Base-by-base conservation (phyloP, 768 basidiomycete species). In the Cystobasidium onofrii region DNA sequence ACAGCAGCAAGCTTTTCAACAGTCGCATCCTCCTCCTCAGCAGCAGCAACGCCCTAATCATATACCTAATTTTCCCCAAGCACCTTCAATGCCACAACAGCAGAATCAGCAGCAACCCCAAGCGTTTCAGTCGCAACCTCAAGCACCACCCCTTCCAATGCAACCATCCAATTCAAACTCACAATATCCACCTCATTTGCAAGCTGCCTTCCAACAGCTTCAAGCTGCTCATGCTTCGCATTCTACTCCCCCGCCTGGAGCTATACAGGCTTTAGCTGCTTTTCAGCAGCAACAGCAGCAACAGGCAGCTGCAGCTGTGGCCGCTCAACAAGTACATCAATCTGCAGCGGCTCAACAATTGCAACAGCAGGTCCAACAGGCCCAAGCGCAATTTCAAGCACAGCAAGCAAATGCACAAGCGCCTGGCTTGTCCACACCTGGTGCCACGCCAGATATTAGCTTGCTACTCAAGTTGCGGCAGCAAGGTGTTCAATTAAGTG, bases 261-360 rank as follows among this genome's bases (percentile, higher is more conserved):
- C 57, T 27, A 60, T 60, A 60, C 57, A 60, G 23, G 57, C 57
- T 29, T 27, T 60, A 27, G 57, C 57, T 2, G 57, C 57, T 17
- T 60, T 60, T 29, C 57, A 60, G 27, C 57, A 60, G 31, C 57
- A 64, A 46, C 63, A 64, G 23, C 43, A 41, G n/a, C 36, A 46
- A 7, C 63, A 64, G 27, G 34, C 31, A 31, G 36, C 29, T n/a
- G 57, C 57, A 18, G 17, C 17, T 17, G 7, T 39, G 7, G 31
- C 57, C 4, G 31, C 29, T 33, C 57, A 33, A 39, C 57, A 61
- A 39, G 57, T 25, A 15, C 46, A 50, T 15, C 46, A 50, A 20
- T 3, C 46, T 50, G 46, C n/a, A 3, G 57, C 57, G 10, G 29
- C 43, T 15, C 39, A 36, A 46, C 63, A 64, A 46, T 15, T 64